phyloP scores from a whole-genome alignment of 805 yeast species.

The Schwanniomyces vanrijiae region DNA sequence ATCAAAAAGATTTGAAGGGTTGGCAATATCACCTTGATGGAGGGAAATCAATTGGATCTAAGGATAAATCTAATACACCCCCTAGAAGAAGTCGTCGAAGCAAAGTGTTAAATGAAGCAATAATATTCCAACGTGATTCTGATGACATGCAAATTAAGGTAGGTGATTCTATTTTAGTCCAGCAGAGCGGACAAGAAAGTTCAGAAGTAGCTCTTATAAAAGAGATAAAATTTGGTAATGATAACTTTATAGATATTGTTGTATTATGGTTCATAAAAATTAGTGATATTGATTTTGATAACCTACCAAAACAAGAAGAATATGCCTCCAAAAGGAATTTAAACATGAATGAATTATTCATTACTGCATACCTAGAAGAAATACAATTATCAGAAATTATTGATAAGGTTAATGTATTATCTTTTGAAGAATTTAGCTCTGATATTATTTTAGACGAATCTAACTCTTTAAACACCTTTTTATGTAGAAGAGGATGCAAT shows the following conservation, averaged over 20 bases:
- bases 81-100: constrained; percentile 21
- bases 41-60: not conserved
- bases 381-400: constrained; percentile 44
- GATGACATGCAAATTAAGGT: constrained; percentile 50
- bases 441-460: constrained; percentile 37
- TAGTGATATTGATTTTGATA: constrained; percentile 34
- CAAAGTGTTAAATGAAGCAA: constrained; percentile 8
- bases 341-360: constrained; percentile 48
- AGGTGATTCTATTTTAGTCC: constrained; percentile 54
- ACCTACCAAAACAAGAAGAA: constrained; percentile 14
- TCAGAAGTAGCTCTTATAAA: constrained; percentile 47
- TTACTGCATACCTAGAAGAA: constrained; percentile 51
- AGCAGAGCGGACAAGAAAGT: constrained; percentile 27
- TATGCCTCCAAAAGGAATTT: constrained; percentile 15
- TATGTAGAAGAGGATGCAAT: constrained; percentile 46
- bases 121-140: constrained; percentile 36
- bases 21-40: constrained; percentile 30
- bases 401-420: constrained; percentile 44
- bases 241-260: constrained; percentile 46
- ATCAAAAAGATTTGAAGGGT: constrained; percentile 25
- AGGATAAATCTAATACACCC: constrained; percentile 7
- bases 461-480: constrained; percentile 25
- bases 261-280: constrained; percentile 49
- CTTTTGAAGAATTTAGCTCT: constrained; percentile 29
- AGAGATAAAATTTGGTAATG: constrained; percentile 52